Base-by-base conservation (phyloP, 2,329 filamentous ascomycete genomes). In the Diaporthe nobilis region DNA sequence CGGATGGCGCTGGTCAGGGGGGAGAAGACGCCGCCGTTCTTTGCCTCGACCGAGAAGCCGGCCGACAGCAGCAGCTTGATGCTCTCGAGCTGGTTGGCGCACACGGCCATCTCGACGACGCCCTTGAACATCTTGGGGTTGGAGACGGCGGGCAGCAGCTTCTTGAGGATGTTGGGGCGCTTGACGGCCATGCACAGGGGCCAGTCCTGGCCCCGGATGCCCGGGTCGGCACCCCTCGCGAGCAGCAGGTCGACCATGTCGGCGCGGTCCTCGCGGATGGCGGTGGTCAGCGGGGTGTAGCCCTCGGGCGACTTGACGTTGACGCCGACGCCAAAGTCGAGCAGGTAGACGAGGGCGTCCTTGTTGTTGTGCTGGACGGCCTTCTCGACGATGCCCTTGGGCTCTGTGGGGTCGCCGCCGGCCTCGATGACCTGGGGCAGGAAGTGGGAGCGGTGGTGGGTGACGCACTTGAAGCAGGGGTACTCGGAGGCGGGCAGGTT, bases 21-120 rank as follows among this genome's bases (percentile, higher is more conserved):
- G 0, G 91, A 93, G 85, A 94, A 94, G 67, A 94, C 92, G 72
- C 93, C 93, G 28, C 92, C 92, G 80, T 93, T 94, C 84, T 92
- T 92, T 83, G 93, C 93, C 81, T 94, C 92, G 73, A 94, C 91
- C 55, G 88, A 92, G 25, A 94, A 90, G 20, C 92, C 92, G 0
- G 92, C 91, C 22, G 85, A 86, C 22, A 94, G 85, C 47, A 94
- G 87, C 61, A 93, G 83, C 83, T 93, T 93, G 82, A 94, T 87
- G 49, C 89, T 92, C 76, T 93, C 91, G 20, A 94, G 86, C 82
- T 94, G 88, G 81, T 93, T 89, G 25, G 92, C 92, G 1, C 89
- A 87, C 10, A 94, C 92, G 2, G 92, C 92, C 86, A 91, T 90
- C 80, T 94, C 92, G 81, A 94, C 87, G 0, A 93, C 89, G 9